A percentile compares a stretch with the other conserved stretches of the same genome.
These are phyloP conservation scores for Metarhizium sp. DNA, from an alignment of 2,329 filamentous ascomycete species.

Conservation along the genomic window DNA sequence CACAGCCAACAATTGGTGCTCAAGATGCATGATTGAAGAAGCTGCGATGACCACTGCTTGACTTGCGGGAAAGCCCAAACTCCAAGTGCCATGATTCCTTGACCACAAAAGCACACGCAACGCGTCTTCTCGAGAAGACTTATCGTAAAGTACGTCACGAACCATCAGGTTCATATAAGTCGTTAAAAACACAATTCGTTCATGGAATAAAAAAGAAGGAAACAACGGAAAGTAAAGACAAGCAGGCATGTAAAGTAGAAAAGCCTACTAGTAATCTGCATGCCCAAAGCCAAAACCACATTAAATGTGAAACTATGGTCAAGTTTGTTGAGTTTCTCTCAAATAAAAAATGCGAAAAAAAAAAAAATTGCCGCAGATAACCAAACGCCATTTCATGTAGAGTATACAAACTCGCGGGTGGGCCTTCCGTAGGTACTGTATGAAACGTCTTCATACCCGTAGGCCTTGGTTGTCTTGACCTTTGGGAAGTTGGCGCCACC, in stretches of 20 bases:
- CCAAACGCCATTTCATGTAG: constrained; percentile 12
- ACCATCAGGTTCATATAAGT: constrained; percentile 1
- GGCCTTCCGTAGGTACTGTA: constrained; percentile 19
- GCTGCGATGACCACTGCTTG: not conserved
- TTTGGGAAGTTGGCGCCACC: constrained; percentile 16
- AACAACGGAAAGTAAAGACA: not conserved
- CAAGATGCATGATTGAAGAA: not conserved
- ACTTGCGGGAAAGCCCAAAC: constrained; percentile 1
- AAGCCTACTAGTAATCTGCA: not conserved
- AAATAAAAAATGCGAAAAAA: not conserved
- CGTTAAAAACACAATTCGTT: constrained; percentile 1
- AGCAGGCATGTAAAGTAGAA: not conserved
- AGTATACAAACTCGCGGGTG: constrained; percentile 16
- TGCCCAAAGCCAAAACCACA: not conserved
- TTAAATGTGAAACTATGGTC: not conserved
- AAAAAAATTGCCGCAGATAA: not conserved
- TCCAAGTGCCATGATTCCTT: constrained; percentile 1
- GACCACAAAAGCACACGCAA: not conserved
- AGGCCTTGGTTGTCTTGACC: constrained; percentile 24
- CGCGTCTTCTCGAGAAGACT: not conserved
- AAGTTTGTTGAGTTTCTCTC: not conserved
- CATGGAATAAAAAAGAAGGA: not conserved
- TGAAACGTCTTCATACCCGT: constrained; percentile 19
- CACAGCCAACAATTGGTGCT: not conserved
- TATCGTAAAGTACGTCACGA: not conserved